Percentiles rank a stretch among this genome's conserved stretches.
These are phyloP conservation scores for Geosmithia morbida DNA, from an alignment of 2,329 filamentous ascomycete species.

Conservation along the genomic window DNA sequence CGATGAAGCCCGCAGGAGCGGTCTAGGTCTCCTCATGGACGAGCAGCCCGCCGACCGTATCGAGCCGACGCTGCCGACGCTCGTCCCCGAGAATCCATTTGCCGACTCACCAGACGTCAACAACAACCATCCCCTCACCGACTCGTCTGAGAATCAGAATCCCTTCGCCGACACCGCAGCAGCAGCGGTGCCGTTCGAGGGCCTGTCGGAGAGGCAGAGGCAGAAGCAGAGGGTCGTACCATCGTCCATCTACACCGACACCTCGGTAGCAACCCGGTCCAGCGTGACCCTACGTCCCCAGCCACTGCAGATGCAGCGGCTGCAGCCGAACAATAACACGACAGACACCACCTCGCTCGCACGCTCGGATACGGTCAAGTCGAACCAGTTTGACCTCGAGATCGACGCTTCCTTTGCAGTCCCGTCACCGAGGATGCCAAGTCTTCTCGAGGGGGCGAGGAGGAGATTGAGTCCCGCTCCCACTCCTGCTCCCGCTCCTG, in stretches of 20 bases:
- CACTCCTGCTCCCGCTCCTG: background rate
- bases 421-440: too few species aligned
- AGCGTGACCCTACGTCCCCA: background rate
- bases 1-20: too few species aligned
- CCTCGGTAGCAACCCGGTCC: background rate
- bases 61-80: too few species aligned
- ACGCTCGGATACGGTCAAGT: conserved; percentile 23
- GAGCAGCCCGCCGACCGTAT: too few species aligned
- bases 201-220: background rate
- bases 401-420: conserved; percentile 7
- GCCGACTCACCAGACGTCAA: too few species aligned
- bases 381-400: conserved; percentile 53
- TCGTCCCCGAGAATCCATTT: background rate
- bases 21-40: too few species aligned
- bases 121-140: background rate
- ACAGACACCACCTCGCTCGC: background rate
- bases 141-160: background rate
- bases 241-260: background rate
- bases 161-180: background rate
- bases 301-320: background rate
- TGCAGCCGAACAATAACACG: background rate
- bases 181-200: background rate
- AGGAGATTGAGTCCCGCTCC: background rate
- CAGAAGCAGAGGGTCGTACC: background rate
- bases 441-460: too few species aligned